A percentile compares a stretch with the other conserved stretches of the same genome.
These are phyloP conservation scores for Dalbergia cultrata DNA, from an alignment of 306 rosid species.

Conservation along the genomic window DNA sequence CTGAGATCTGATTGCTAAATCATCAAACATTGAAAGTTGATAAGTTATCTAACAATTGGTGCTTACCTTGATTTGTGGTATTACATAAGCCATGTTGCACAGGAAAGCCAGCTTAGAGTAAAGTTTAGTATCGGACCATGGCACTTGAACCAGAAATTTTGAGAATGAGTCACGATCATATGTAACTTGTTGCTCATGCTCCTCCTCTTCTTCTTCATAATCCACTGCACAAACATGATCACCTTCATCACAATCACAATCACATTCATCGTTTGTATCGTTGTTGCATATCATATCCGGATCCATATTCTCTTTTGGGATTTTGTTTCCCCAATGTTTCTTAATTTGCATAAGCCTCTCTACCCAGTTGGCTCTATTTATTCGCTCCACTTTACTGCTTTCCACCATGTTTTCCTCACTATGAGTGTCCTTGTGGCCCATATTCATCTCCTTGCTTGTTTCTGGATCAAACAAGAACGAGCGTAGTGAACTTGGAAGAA, in stretches of 20 bases:
- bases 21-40: slow-evolving; percentile 9
- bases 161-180: slow-evolving; percentile 65
- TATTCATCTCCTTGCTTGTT: slow-evolving; percentile 54
- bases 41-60: not conserved
- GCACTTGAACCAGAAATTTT: slow-evolving; percentile 64
- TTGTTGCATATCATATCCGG: slow-evolving; percentile 46
- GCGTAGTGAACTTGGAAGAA: slow-evolving; percentile 65
- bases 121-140: slow-evolving; percentile 74
- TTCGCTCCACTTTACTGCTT: slow-evolving; percentile 50
- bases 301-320: slow-evolving; percentile 54
- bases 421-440: slow-evolving; percentile 51
- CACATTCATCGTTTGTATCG: slow-evolving; percentile 53
- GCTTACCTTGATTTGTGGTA: slow-evolving; percentile 77
- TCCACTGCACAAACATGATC: slow-evolving; percentile 65
- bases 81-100: slow-evolving; percentile 88
- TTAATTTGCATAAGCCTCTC: slow-evolving; percentile 87
- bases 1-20: slow-evolving; percentile 2
- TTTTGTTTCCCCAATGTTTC: slow-evolving; percentile 72
- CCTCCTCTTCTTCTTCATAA: slow-evolving; percentile 66
- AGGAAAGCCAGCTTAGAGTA: slow-evolving; percentile 83
- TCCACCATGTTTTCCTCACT: slow-evolving; percentile 50
- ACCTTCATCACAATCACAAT: slow-evolving; percentile 62
- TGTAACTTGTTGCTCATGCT: slow-evolving; percentile 47
- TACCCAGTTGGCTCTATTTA: slow-evolving; percentile 81
- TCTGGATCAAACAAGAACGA: slow-evolving; percentile 74